phyloP scores from a whole-genome alignment of 2,329 filamentous ascomycete species.

The Metarhizium anisopliae region DNA sequence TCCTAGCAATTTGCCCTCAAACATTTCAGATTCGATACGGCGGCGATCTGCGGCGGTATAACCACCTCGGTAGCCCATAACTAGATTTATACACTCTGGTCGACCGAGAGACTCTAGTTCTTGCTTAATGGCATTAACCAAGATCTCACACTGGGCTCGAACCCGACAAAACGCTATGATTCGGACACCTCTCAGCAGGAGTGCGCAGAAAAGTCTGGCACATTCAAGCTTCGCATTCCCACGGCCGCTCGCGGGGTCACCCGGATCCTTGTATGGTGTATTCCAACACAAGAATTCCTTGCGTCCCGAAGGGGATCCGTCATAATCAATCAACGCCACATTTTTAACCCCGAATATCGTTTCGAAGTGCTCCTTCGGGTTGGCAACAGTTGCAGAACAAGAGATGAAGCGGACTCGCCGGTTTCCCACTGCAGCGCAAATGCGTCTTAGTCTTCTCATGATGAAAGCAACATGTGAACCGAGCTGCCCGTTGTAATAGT shows the following conservation, averaged over 20 bases:
- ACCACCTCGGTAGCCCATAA: constrained; percentile 93
- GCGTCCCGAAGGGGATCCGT: constrained; percentile 79
- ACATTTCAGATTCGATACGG: constrained; percentile 91
- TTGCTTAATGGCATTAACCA: constrained; percentile 70
- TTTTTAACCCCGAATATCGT: constrained; percentile 85
- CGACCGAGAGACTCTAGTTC: constrained; percentile 68
- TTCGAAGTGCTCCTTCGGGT: constrained; percentile 84
- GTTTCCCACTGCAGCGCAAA: constrained; percentile 88
- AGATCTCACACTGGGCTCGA: constrained; percentile 76
- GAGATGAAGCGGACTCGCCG: constrained; percentile 80
- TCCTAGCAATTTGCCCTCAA: constrained; percentile 84
- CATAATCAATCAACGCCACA: constrained; percentile 76
- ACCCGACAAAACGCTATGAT: constrained; percentile 91
- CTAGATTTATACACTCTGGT: constrained; percentile 63
- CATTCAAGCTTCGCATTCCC: constrained; percentile 76
- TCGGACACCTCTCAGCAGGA: constrained; percentile 79
- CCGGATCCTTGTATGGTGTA: constrained; percentile 84
- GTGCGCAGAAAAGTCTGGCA: constrained; percentile 82
- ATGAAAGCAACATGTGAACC: constrained; percentile 91
- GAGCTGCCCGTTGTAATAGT: constrained; percentile 93
- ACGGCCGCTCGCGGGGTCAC: constrained; percentile 76
- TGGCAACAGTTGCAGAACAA: constrained; percentile 92
- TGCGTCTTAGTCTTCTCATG: constrained; percentile 78
- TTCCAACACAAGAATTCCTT: constrained; percentile 99
- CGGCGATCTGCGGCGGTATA: constrained; percentile 89